A percentile compares a stretch with the other conserved stretches of the same genome.
phyloP scores from a whole-genome alignment of 371 early-diverging fungal genomes.

The Nematocida ironsii region DNA sequence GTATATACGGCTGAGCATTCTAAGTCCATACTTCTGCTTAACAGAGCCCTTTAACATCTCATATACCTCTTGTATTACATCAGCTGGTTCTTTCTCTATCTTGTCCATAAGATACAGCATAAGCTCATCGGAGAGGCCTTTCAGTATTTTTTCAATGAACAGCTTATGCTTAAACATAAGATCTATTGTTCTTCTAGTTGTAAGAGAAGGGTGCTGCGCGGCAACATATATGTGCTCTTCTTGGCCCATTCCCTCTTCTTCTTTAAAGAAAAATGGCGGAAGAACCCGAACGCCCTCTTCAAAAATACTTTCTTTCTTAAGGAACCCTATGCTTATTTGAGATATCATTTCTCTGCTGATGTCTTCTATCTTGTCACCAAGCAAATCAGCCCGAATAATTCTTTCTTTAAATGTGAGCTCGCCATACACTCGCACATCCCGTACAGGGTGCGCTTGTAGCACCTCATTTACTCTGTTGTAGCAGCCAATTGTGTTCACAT shows the following conservation, averaged over 20 bases:
- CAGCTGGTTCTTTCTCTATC: constrained; percentile 1
- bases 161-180: constrained; percentile 32
- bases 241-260: background rate
- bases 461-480: constrained; percentile 17
- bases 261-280: constrained; percentile 21
- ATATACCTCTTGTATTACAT: constrained; percentile 44
- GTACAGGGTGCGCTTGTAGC: background rate
- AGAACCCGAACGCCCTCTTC: constrained; percentile 12
- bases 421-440: constrained; percentile 8
- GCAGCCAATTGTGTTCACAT: constrained; percentile 31
- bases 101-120: constrained; percentile 2
- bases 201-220: constrained; percentile 7
- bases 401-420: constrained; percentile 23
- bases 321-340: background rate
- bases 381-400: constrained; percentile 17
- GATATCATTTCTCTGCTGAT: background rate
- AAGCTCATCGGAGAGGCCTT: background rate
- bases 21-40: background rate
- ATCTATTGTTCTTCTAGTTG: constrained; percentile 21
- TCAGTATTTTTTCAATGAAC: constrained; percentile 38
- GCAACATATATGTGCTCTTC: constrained; percentile 39
- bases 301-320: constrained; percentile 29
- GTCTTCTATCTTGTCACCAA: constrained; percentile 3
- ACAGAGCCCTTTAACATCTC: constrained; percentile 8
- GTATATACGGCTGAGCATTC: constrained; percentile 17